Conservation (phyloP, 2,329 filamentous ascomycete species). For the Penicillium freii region DNA sequence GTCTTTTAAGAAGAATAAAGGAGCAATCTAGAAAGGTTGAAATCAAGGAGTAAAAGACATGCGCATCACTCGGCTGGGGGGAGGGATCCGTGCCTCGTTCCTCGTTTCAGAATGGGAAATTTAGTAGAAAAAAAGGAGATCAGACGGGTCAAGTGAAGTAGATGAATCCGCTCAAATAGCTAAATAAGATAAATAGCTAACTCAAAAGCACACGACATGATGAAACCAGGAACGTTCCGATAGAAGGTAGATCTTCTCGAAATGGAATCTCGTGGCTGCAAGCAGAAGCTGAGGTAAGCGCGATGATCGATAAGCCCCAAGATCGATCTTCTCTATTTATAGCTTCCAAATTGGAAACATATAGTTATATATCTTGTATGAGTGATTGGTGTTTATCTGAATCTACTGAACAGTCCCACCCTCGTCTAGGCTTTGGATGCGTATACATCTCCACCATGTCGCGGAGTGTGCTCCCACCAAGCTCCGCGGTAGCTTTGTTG, state of each 20-base stretch:
- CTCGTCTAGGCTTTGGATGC: conserved; percentile 22
- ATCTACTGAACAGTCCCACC: conserved; percentile 31
- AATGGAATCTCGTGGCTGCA: conserved; percentile 27
- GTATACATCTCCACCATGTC: too few relatives aligned
- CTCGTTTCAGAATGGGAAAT: conserved; percentile 35
- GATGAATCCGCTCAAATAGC: background rate
- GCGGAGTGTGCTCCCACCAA: too few relatives aligned
- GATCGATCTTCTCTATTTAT: background rate
- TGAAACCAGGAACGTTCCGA: background rate
- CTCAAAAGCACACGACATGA: background rate
- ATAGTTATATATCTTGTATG: too few relatives aligned
- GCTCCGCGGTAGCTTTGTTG: too few relatives aligned
- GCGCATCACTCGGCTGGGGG: conserved; percentile 19
- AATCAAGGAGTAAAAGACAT: conserved; percentile 14
- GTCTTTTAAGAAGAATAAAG: background rate
- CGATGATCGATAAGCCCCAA: background rate
- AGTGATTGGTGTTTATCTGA: background rate
- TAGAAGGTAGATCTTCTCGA: background rate
- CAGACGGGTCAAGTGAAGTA: background rate
- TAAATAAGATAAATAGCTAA: background rate
- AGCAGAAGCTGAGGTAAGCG: conserved; percentile 31
- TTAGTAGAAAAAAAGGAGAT: conserved; percentile 12
- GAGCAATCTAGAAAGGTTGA: conserved; percentile 6
- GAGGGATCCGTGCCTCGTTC: conserved; percentile 37
- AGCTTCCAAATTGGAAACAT: too few relatives aligned